Conservation (phyloP, 768 basidiomycete species). For the Austroboletus eburneus region DNA sequence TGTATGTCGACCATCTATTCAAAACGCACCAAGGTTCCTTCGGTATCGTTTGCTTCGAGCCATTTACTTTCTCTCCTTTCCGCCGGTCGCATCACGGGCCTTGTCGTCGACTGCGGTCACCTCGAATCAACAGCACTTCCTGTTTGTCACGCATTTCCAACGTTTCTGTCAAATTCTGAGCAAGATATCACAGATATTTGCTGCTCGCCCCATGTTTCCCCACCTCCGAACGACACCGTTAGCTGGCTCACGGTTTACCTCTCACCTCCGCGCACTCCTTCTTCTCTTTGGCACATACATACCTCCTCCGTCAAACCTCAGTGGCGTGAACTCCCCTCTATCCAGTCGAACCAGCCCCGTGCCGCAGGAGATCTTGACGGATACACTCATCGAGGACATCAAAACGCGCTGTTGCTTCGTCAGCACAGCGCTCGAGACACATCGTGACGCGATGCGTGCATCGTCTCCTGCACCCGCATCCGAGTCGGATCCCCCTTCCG, state of each 20-base stretch:
- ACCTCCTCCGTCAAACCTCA: constrained; percentile 74
- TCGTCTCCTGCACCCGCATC: constrained; percentile 29
- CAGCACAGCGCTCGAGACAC: constrained; percentile 49
- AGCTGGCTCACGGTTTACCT: constrained; percentile 78
- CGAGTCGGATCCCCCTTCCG: constrained; percentile 39
- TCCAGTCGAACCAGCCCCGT: constrained; percentile 63
- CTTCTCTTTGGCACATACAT: constrained; percentile 80
- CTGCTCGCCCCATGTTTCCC: constrained; percentile 82
- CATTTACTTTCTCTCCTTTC: constrained; percentile 83
- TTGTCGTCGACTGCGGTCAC: constrained; percentile 91
- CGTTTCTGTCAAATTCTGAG: not conserved
- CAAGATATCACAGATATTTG: constrained; percentile 70
- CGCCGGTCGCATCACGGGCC: constrained; percentile 84
- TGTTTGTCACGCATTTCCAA: constrained; percentile 41
- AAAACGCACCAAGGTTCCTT: constrained; percentile 64
- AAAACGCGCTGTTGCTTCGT: constrained; percentile 91
- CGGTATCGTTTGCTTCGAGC: constrained; percentile 88
- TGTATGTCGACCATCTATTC: not conserved
- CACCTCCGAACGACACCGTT: constrained; percentile 80
- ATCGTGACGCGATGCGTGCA: constrained; percentile 30
- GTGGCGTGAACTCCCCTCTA: constrained; percentile 57
- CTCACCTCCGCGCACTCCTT: constrained; percentile 77
- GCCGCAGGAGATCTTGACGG: constrained; percentile 76
- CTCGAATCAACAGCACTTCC: constrained; percentile 87
- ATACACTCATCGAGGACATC: constrained; percentile 81